These are phyloP conservation scores for Streptanthus diversifolius DNA, from an alignment of 345 rosid species.

Conservation along the genomic window DNA sequence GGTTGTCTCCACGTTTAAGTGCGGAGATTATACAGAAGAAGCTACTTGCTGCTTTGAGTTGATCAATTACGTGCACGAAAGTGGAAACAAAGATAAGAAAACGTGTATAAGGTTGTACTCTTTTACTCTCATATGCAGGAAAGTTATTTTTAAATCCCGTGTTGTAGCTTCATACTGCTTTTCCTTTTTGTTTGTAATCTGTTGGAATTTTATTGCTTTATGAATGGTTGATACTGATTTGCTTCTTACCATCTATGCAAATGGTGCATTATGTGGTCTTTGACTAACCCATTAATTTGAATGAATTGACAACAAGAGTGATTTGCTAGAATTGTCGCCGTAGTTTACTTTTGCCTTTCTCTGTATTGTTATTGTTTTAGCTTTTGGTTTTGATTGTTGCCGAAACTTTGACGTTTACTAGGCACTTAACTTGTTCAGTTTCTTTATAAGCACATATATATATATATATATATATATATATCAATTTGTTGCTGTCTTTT, in stretches of 20 bases:
- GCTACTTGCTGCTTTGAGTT: slow-evolving; percentile 62
- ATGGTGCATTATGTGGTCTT: slow-evolving; percentile 22
- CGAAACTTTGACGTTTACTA: slow-evolving; percentile 5
- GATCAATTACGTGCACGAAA: slow-evolving; percentile 27
- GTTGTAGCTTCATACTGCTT: not conserved
- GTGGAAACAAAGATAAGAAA: not conserved
- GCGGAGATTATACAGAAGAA: slow-evolving; percentile 73
- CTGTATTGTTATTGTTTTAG: slow-evolving; percentile 22
- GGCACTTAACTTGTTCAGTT: slow-evolving; percentile 8
- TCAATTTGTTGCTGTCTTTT: not conserved
- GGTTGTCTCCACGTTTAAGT: slow-evolving; percentile 66
- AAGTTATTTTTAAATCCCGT: slow-evolving; percentile 10
- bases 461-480: too few species aligned
- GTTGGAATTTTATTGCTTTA: slow-evolving; percentile 10
- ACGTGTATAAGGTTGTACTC: not conserved
- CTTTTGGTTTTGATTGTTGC: slow-evolving; percentile 28
- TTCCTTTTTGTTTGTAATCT: slow-evolving; percentile 1
- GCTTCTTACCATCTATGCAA: slow-evolving; percentile 20
- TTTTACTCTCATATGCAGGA: slow-evolving; percentile 12
- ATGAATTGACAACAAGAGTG: slow-evolving; percentile 11
- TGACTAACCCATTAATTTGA: slow-evolving; percentile 38
- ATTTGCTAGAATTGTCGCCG: slow-evolving; percentile 18
- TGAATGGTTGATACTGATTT: slow-evolving; percentile 11
- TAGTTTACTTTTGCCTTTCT: slow-evolving; percentile 14
- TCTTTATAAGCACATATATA: slow-evolving; percentile 5